phyloP scores from a whole-genome alignment of 2,329 filamentous ascomycete species.

The Hymenoscyphus fructigenus region DNA sequence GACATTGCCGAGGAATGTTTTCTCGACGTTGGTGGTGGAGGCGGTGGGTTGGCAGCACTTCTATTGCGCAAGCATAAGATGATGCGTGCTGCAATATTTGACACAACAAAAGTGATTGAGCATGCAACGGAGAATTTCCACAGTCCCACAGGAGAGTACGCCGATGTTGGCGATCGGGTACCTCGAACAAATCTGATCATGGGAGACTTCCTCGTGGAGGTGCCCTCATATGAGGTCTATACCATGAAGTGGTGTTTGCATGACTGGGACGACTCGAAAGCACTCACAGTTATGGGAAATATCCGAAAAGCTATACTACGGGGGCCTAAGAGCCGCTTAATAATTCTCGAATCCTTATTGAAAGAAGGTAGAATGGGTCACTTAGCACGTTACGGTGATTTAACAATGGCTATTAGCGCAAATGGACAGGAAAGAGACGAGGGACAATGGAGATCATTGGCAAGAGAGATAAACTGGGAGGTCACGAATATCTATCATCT shows the following conservation, averaged over 20 bases:
- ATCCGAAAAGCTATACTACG: constrained; percentile 36
- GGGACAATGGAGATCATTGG: constrained; percentile 11
- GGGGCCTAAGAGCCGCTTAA: constrained; percentile 32
- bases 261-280: constrained; percentile 32
- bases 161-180: constrained; percentile 38
- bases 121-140: constrained; percentile 32
- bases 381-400: constrained; percentile 41
- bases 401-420: constrained; percentile 42
- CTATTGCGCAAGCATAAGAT: constrained; percentile 36
- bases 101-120: constrained; percentile 39
- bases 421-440: constrained; percentile 14
- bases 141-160: constrained; percentile 34
- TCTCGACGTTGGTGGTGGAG: constrained; percentile 44
- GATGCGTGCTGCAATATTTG: constrained; percentile 40
- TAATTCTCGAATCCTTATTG: constrained; percentile 42
- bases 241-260: constrained; percentile 35
- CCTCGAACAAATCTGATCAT: constrained; percentile 32
- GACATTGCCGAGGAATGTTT: constrained; percentile 38
- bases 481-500: constrained; percentile 13
- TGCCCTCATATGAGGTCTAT: constrained; percentile 37
- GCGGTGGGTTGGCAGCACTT: constrained; percentile 39
- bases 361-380: constrained; percentile 33
- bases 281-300: constrained; percentile 16
- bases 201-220: constrained; percentile 41
- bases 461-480: constrained; percentile 9